Conservation (phyloP, 1,284 basidiomycete genomes). For the Malassezia vespertilionis region DNA sequence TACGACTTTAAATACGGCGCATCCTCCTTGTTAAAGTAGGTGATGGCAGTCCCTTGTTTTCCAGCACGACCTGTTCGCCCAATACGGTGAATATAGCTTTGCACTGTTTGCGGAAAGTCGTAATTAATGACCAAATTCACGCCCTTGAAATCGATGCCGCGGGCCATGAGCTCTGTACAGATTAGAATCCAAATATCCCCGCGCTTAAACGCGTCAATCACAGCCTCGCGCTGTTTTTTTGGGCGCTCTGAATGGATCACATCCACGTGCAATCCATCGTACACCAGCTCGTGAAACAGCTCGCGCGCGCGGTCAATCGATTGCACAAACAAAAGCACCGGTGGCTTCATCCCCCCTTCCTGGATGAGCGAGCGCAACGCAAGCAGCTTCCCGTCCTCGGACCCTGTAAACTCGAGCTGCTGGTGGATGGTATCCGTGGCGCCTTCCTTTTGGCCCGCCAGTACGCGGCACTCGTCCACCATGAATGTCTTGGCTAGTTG, state of each 20-base stretch:
- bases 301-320: slow-evolving; percentile 82
- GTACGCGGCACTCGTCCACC: slow-evolving; percentile 36
- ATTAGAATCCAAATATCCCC: slow-evolving; percentile 50
- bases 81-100: slow-evolving; percentile 90
- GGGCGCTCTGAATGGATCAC: slow-evolving; percentile 81
- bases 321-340: slow-evolving; percentile 84
- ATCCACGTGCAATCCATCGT: slow-evolving; percentile 76
- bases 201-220: slow-evolving; percentile 60
- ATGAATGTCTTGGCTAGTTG: slow-evolving; percentile 76
- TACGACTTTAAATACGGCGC: slow-evolving; percentile 82
- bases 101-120: slow-evolving; percentile 53
- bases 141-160: slow-evolving; percentile 95
- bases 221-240: slow-evolving; percentile 71
- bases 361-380: slow-evolving; percentile 64
- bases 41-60: slow-evolving; percentile 76
- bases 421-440: slow-evolving; percentile 67
- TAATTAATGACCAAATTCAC: slow-evolving; percentile 87
- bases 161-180: slow-evolving; percentile 53
- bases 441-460: slow-evolving; percentile 59
- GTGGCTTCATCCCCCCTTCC: slow-evolving; percentile 71
- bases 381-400: slow-evolving; percentile 82
- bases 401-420: slow-evolving; percentile 76
- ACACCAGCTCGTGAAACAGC: slow-evolving; percentile 71
- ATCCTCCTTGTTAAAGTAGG: slow-evolving; percentile 90
- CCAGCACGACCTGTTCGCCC: slow-evolving; percentile 92